A percentile compares a stretch with the other conserved stretches of the same genome.
phyloP scores from a whole-genome alignment of 192 early-diverging fungal genomes.

The Backusella tarrabulga region DNA sequence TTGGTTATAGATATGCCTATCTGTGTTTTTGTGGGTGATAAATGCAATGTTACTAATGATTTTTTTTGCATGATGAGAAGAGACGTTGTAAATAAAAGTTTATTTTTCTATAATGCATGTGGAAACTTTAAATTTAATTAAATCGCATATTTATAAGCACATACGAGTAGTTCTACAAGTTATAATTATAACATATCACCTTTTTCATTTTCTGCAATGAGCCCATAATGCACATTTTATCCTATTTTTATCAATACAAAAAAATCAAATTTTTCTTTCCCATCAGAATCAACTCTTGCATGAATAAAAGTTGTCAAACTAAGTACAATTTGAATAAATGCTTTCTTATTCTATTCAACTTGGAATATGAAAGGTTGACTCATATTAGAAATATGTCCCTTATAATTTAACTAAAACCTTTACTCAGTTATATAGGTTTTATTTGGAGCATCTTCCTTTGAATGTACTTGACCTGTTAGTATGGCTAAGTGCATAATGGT shows the following conservation, averaged over 20 bases:
- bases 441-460: neutral
- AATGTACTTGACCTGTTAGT: neutral
- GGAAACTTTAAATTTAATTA: neutral
- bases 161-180: no score
- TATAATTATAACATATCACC: no score
- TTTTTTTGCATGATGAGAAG: neutral
- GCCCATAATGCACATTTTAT: no score
- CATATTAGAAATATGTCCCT: neutral
- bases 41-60: neutral
- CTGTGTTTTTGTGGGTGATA: neutral
- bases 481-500: neutral
- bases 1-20: neutral
- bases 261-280: no score
- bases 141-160: no score
- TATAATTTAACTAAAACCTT: neutral
- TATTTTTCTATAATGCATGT: neutral
- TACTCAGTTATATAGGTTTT: neutral
- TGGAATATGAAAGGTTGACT: neutral
- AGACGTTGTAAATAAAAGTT: neutral
- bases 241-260: no score
- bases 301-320: neutral
- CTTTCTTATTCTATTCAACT: neutral
- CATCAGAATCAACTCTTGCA: neutral
- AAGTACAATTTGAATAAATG: neutral
- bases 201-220: no score